Base-by-base conservation (phyloP, 352 stramenopile species). In the Globisporangium camurandrum region DNA sequence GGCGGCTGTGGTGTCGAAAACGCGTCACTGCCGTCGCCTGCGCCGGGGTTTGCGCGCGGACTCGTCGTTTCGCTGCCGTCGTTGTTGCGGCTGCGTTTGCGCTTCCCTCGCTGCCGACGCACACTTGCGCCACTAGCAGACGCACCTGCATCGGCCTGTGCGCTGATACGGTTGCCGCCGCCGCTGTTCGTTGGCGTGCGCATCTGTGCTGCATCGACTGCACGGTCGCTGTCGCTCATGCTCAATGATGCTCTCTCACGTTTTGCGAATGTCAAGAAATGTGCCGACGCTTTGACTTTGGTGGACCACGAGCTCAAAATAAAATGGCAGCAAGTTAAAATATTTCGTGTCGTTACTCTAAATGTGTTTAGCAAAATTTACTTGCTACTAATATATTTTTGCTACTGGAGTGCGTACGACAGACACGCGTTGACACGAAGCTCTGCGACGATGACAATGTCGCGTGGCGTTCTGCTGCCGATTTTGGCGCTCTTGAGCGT, bases 401-500 rank as follows among this genome's bases (percentile, higher is more conserved):
- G 33, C 10, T 39, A 17, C 33, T 20, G 30, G 14, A 39, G 4
- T 17, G 19, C 33, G 14, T 20, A 39, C n/a, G n/a, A 39, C 33
- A 39, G 33, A 39, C 36, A 41, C 36, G 36, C 36, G 36, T 41
- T 22, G 16, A 41, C 36, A 41, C 16, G 36, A 41, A 20, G 30
- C 30, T 16, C 30, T n/a, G 30, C 30, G 14, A 34, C 9, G 30
- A 34, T 12, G 30, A 34, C 30, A 41, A 19, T 19, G 36, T 12
- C 8, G 14, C 30, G 3, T 34, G 39, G 53, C 16, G 38, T 84
- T 40, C 19, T 86, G 46, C 59, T 84, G 60, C 75, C 71, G 46
- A 44, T 84, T 16, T 54, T 89, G 59, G 71, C 69, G 58, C 37
- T 75, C 16, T 47, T 73, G 8, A 87, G 66, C 20, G 51, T 44